Percentiles rank a stretch among this genome's conserved stretches.
Evolutionary conservation across 2,329 filamentous ascomycete species (phyloP).

Genomic region (Thelonectria discophora): DNA sequence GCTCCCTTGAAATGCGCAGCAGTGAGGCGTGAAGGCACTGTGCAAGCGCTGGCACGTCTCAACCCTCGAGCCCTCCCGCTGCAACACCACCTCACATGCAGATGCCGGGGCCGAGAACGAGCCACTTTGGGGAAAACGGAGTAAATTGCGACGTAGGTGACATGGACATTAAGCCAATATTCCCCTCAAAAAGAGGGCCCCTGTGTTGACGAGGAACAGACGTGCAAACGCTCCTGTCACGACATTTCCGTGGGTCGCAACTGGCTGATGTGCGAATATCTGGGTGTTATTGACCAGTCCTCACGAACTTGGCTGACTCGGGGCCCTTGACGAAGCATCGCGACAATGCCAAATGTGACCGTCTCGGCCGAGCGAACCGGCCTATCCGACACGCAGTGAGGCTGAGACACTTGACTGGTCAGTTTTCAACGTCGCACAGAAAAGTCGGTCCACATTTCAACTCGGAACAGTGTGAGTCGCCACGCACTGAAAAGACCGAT

Average conservation of each 20-base stretch:
- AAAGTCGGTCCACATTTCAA: conserved; percentile 1
- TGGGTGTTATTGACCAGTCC: too few species aligned
- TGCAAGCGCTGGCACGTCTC: neutral
- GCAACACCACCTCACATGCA: conserved; percentile 6
- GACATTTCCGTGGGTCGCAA: neutral
- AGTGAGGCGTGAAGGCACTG: too few species aligned
- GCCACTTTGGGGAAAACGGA: conserved; percentile 1
- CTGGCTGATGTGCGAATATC: neutral
- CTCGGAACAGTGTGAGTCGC: neutral
- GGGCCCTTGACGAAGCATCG: neutral
- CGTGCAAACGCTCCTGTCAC: neutral
- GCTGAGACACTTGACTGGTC: conserved; percentile 21
- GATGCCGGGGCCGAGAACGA: conserved; percentile 6
- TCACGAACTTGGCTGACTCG: conserved; percentile 2
- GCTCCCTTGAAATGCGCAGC: too few species aligned
- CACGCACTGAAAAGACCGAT: neutral
- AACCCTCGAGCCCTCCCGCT: neutral
- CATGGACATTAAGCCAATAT: neutral
- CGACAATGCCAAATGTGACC: neutral
- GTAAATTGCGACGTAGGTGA: neutral
- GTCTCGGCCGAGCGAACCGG: neutral
- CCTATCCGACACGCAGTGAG: conserved; percentile 20
- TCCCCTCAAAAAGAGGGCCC: conserved; percentile 18
- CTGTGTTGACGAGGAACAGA: neutral
- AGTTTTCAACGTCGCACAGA: neutral